These are phyloP conservation scores for Kernera saxatilis DNA, from an alignment of 345 rosid species.

Conservation along the genomic window DNA sequence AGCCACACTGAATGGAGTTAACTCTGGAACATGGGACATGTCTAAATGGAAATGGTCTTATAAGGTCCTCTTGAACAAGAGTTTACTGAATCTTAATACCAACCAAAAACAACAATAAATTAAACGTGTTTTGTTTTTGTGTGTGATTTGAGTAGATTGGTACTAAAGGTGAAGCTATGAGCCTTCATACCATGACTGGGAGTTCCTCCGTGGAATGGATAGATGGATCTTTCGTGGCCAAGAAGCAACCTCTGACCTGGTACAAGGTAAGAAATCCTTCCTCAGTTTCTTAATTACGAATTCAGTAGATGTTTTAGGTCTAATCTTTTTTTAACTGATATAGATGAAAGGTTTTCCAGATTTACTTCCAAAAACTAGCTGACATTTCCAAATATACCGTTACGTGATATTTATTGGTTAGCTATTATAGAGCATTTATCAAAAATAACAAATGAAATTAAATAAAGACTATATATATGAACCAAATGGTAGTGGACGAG, in stretches of 20 bases:
- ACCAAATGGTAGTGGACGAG: background rate
- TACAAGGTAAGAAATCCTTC: slow-evolving; percentile 48
- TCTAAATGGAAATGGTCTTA: slow-evolving; percentile 85
- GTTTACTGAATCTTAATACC: background rate
- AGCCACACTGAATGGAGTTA: slow-evolving; percentile 53
- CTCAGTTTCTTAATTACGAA: background rate
- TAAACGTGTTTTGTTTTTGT: background rate
- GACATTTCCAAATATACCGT: background rate
- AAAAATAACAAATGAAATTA: background rate
- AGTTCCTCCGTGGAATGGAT: slow-evolving; percentile 50
- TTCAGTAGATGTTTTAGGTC: background rate
- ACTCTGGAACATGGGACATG: slow-evolving; percentile 57
- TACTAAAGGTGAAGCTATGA: slow-evolving; percentile 65
- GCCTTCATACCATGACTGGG: slow-evolving; percentile 43
- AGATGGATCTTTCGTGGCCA: slow-evolving; percentile 34
- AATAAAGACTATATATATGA: background rate
- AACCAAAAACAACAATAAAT: background rate
- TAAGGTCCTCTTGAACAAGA: slow-evolving; percentile 40
- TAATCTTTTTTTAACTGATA: background rate
- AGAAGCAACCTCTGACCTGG: slow-evolving; percentile 64
- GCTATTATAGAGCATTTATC: background rate
- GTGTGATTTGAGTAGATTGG: slow-evolving; percentile 47
- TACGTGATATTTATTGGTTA: background rate
- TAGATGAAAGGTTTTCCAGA: background rate
- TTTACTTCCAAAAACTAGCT: background rate